These are phyloP conservation scores for Euphorbia pulcherrima DNA, from an alignment of 345 rosid genomes.

Conservation along the genomic window DNA sequence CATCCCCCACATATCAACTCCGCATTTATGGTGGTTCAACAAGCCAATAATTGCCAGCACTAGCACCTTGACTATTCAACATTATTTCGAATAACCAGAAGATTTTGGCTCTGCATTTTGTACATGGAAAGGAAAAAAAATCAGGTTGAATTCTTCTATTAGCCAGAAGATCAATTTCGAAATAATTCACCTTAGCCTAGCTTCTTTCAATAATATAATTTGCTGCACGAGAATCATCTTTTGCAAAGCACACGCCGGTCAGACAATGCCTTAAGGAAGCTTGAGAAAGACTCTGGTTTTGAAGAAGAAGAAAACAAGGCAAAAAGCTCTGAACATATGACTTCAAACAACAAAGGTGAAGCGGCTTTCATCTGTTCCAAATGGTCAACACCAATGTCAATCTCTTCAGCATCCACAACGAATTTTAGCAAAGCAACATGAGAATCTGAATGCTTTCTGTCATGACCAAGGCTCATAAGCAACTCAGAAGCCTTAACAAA, in stretches of 20 bases:
- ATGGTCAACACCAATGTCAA: conserved; percentile 49
- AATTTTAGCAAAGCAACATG: conserved; percentile 54
- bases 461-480: conserved; percentile 34
- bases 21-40: conserved; percentile 28
- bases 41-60: not conserved
- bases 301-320: conserved; percentile 42
- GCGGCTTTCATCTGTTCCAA: conserved; percentile 40
- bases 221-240: conserved; percentile 4
- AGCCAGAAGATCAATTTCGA: not conserved
- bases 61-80: not conserved
- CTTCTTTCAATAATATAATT: not conserved
- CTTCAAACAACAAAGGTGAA: conserved; percentile 39
- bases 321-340: conserved; percentile 37
- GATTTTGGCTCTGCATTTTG: conserved; percentile 1
- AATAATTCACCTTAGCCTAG: not conserved
- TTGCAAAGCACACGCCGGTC: conserved; percentile 6
- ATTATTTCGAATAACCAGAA: conserved; percentile 10
- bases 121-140: not conserved
- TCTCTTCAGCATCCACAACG: conserved; percentile 53
- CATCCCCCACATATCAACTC: conserved; percentile 15
- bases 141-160: not conserved
- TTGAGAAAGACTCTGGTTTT: conserved; percentile 38
- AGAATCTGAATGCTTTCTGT: conserved; percentile 37
- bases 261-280: conserved; percentile 26
- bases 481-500: conserved; percentile 44